These are phyloP conservation scores for Populus hybrid DNA, from an alignment of 441 rosid genomes.

Conservation along the genomic window DNA sequence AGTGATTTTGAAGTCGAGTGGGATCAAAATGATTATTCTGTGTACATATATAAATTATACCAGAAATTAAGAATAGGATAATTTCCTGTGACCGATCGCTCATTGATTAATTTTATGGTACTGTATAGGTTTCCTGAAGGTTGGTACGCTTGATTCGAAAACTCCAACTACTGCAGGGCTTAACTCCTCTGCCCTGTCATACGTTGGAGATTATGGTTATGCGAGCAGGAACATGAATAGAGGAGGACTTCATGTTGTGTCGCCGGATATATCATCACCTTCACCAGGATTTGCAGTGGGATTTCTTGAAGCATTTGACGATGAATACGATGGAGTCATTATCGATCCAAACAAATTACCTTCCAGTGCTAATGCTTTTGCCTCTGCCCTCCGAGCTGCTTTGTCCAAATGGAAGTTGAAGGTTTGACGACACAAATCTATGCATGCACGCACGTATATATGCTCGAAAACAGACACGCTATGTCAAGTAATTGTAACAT, in stretches of 20 bases:
- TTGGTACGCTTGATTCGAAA: neutral
- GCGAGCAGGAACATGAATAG: neutral
- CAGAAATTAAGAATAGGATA: neutral
- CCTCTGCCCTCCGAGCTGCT: conserved; percentile 33
- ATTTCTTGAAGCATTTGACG: conserved; percentile 14
- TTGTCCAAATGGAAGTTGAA: conserved; percentile 34
- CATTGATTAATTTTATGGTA: neutral
- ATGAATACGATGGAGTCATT: no score
- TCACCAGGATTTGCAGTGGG: conserved; percentile 23
- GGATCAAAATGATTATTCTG: no score
- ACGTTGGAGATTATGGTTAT: neutral
- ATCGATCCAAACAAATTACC: neutral
- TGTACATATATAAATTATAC: neutral
- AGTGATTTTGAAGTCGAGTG: neutral
- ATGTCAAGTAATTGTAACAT: no score
- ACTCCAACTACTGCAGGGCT: neutral
- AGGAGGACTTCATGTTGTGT: conserved; percentile 24
- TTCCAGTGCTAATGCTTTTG: conserved; percentile 37
- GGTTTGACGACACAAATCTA: conserved; percentile 20
- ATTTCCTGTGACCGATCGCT: no score
- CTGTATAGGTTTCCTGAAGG: conserved; percentile 13
- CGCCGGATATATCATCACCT: conserved; percentile 28
- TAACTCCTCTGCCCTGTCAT: neutral
- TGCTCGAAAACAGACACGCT: no score
- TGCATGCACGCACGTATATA: no score